These are phyloP conservation scores for Arabidopsis thaliana DNA, from an alignment of 345 rosid genomes.

Conservation along the genomic window TAIR10.1 NC_003076.8:6986001-6986500, in stretches of 20 bases:
- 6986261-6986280: background rate
- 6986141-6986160: too few relatives aligned
- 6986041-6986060: constrained; percentile 18
- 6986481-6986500: constrained; percentile 12
- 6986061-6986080: background rate
- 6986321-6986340: background rate
- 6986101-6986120: background rate
- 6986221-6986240: background rate
- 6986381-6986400: constrained; percentile 6
- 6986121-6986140: background rate
- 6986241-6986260: background rate
- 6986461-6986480: constrained; percentile 9
- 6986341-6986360: background rate
- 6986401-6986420: constrained; percentile 51
- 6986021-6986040: constrained; percentile 20
- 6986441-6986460: constrained; percentile 34
- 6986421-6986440: constrained; percentile 33
- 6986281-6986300: background rate
- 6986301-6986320: background rate
- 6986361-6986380: background rate
- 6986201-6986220: background rate
- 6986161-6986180: too few relatives aligned
- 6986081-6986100: too few relatives aligned
- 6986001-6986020: constrained; percentile 25
- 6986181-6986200: background rate